Evolutionary conservation across 163 green algal genomes (phyloP), one percentile per base, ranked within the genome.

Genomic region (Scenedesmus sp.): DNA sequence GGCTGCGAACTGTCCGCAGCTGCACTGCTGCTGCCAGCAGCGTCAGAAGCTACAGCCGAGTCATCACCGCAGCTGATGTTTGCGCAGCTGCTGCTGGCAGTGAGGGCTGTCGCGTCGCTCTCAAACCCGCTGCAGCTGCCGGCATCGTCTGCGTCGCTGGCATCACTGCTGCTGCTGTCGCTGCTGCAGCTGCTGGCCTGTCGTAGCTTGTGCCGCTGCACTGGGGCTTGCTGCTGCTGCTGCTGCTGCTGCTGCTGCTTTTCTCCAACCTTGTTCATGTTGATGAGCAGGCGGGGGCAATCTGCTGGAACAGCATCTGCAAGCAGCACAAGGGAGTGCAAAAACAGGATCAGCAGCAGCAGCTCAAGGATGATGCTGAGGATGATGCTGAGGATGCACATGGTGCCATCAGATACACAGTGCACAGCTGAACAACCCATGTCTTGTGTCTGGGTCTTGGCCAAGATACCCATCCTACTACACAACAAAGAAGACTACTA

Each of bases 231-330:
- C 77, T 94, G 52, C 95, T 97, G 18, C 95, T 62, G 97, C 96
- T 52, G 94, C 95, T 55, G 93, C 64, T n/a, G 46, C 26, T 73
- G 55, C 56, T 91, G 59, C 87, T 86, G 81, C 5, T 54, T 34
- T 82, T 97, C 94, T 2, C 95, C 96, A 3, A 96, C 96, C 57
- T 87, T 90, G 91, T 98, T 96, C 13, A 94, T 86, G 93, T 99
- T 99, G 91, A 99, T 96, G 34, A 99, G 93, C 81, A 98, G 79
- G 4, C 97, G 91, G 1, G 97, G 97, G 6, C 84, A 89, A 54
- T 92, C 34, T 3, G 84, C 13, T 2, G 52, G 46, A 23, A 97
- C 96, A 15, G 84, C 57, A 84, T 93, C 91, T 93, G 66, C 64
- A 83, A 2, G n/a, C 26, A 66, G 82, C 9, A 15, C 3, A 52